Evolutionary conservation across 306 rosid genomes (phyloP).

Genomic region (Oemleria cerasiformis): DNA sequence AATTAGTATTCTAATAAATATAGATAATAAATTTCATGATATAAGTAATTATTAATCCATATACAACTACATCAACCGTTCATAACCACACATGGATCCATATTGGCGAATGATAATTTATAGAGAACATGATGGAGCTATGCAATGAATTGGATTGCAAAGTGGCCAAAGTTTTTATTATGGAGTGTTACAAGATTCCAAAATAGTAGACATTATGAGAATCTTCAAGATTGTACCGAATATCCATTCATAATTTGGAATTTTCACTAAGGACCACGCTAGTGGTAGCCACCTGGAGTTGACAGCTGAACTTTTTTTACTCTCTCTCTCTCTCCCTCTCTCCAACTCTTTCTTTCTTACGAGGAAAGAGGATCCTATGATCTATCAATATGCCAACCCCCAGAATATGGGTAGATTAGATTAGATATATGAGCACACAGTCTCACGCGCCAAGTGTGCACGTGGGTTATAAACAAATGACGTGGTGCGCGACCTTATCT

Average conservation of each 20-base stretch:
- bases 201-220: not conserved
- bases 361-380: not conserved
- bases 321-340: too few species aligned
- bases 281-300: conserved; percentile 2
- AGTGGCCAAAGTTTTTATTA: too few species aligned
- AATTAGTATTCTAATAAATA: too few species aligned
- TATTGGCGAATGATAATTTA: too few species aligned
- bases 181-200: not conserved
- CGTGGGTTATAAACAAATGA: not conserved
- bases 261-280: not conserved
- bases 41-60: too few species aligned
- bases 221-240: not conserved
- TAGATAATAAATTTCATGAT: too few species aligned
- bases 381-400: not conserved
- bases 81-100: too few species aligned
- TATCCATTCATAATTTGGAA: not conserved
- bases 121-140: too few species aligned
- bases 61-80: too few species aligned
- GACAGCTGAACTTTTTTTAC: not conserved
- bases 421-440: not conserved
- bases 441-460: not conserved
- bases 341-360: too few species aligned
- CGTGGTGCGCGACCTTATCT: conserved; percentile 10
- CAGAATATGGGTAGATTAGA: not conserved
- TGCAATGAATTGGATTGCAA: too few species aligned